Percentiles rank a stretch among this genome's conserved stretches.
Evolutionary conservation across 768 basidiomycete genomes (phyloP).

Genomic region (Boletus coccyginus): DNA sequence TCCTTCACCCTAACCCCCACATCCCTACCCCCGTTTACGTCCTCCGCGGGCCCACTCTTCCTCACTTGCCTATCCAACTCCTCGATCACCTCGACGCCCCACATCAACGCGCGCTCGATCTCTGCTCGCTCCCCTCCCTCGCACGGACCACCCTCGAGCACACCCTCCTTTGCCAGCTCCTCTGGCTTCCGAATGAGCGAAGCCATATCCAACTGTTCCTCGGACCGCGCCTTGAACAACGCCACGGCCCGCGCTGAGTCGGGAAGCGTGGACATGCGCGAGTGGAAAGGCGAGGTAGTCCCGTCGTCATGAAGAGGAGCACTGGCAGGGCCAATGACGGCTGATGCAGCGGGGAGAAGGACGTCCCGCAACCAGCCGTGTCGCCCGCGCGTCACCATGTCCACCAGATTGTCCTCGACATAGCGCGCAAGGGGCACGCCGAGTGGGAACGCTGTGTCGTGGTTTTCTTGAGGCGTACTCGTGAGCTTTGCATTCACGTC

Average conservation of each 20-base stretch:
- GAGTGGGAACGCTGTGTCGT: constrained; percentile 5
- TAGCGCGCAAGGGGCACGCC: constrained; percentile 39
- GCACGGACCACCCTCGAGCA: constrained; percentile 22
- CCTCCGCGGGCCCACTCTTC: too few species aligned
- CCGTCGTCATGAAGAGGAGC: not conserved
- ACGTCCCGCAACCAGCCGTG: constrained; percentile 36
- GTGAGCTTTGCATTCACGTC: not conserved
- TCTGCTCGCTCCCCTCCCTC: constrained; percentile 29
- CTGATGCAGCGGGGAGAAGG: constrained; percentile 2
- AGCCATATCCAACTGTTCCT: constrained; percentile 39
- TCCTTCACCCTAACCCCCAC: constrained; percentile 11
- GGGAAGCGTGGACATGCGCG: constrained; percentile 14
- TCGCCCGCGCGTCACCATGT: constrained; percentile 40
- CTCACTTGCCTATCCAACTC: constrained; percentile 26
- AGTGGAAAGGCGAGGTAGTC: constrained; percentile 3
- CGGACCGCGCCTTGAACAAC: constrained; percentile 6
- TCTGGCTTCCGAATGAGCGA: constrained; percentile 40
- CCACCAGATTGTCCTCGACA: constrained; percentile 39
- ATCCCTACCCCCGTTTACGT: not conserved
- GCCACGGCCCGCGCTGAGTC: constrained; percentile 1
- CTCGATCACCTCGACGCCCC: constrained; percentile 52
- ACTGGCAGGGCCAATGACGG: not conserved
- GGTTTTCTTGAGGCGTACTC: not conserved
- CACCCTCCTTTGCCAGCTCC: constrained; percentile 34
- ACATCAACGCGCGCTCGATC: constrained; percentile 45